phyloP scores from a whole-genome alignment of 2,329 filamentous ascomycete genomes.

The Diaporthe sp. region DNA sequence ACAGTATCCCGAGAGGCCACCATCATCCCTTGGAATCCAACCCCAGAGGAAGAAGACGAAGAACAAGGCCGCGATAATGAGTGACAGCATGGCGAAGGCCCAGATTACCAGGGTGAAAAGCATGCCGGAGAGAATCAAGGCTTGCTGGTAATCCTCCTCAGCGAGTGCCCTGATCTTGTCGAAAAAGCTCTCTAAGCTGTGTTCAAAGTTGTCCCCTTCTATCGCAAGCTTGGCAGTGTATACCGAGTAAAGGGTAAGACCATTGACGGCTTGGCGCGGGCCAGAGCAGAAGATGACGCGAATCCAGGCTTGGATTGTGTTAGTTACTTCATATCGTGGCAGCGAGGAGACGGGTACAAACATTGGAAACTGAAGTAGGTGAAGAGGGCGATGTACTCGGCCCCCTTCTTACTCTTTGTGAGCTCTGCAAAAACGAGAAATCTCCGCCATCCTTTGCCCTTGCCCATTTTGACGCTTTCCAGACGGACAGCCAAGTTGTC shows the following conservation, averaged over 20 bases:
- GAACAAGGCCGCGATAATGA: conserved; percentile 80
- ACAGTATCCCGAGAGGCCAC: conserved; percentile 86
- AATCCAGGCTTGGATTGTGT: conserved; percentile 74
- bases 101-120: conserved; percentile 91
- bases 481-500: conserved; percentile 87
- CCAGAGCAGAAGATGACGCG: conserved; percentile 91
- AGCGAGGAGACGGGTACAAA: conserved; percentile 40
- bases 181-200: conserved; percentile 80
- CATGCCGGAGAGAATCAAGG: conserved; percentile 89
- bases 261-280: conserved; percentile 91
- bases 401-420: conserved; percentile 91
- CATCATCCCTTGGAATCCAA: conserved; percentile 86
- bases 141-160: conserved; percentile 79
- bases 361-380: conserved; percentile 83
- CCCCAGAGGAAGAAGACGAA: conserved; percentile 93
- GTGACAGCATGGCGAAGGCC: conserved; percentile 81
- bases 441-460: conserved; percentile 83
- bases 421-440: conserved; percentile 94
- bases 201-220: conserved; percentile 63
- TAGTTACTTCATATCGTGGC: conserved; percentile 28
- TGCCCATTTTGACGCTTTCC: conserved; percentile 81
- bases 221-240: conserved; percentile 81
- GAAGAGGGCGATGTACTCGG: conserved; percentile 90
- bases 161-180: conserved; percentile 81
- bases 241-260: conserved; percentile 86